These are phyloP conservation scores for Geotrichum europaeum DNA, from an alignment of 1,139 yeast genomes.

Conservation along the genomic window DNA sequence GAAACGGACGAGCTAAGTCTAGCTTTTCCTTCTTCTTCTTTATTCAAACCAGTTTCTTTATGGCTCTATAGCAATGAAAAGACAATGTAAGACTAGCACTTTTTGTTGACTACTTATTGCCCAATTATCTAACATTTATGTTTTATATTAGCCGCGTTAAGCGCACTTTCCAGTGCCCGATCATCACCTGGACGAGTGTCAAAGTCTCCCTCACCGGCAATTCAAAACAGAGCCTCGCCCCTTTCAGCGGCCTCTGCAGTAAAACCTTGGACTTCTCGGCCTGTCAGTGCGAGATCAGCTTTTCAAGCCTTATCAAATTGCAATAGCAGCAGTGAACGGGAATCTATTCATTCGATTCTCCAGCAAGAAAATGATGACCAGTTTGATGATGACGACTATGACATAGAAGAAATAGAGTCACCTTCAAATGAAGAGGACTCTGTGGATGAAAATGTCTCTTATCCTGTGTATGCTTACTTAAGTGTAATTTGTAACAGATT, in stretches of 20 bases:
- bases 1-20: neutral
- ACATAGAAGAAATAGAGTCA: neutral
- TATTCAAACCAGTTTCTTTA: neutral
- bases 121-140: neutral
- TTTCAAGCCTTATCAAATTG: neutral
- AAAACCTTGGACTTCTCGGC: neutral
- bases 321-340: neutral
- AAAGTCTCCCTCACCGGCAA: neutral
- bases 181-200: neutral
- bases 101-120: neutral
- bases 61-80: slow-evolving; percentile 2
- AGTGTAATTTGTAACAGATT: neutral
- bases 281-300: neutral
- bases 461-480: neutral
- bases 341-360: neutral
- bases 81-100: neutral
- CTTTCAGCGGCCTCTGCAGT: neutral
- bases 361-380: neutral
- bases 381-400: neutral
- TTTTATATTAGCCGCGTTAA: slow-evolving; percentile 3
- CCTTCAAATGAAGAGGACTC: neutral
- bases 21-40: neutral
- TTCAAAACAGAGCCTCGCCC: neutral
- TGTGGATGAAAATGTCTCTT: neutral
- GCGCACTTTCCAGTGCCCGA: slow-evolving; percentile 3